phyloP scores from a whole-genome alignment of 345 rosid genomes.

The Syzygium grande region DNA sequence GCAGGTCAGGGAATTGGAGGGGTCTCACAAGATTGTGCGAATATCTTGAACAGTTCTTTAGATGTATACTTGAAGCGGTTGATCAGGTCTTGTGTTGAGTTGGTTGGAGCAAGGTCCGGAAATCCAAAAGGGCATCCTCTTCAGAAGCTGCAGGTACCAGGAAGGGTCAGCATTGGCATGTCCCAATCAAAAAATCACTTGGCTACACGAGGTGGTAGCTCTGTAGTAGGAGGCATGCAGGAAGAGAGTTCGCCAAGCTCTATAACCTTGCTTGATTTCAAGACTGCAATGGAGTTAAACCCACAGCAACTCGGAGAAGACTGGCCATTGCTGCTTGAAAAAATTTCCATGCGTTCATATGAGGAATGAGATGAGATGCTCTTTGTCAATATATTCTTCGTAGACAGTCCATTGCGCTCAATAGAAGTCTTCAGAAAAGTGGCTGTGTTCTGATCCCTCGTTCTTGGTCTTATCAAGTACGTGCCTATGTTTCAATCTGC shows the following conservation, averaged over 20 bases:
- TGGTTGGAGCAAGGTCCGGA: constrained; percentile 1
- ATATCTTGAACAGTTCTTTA: constrained; percentile 2
- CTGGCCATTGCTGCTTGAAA: constrained; percentile 13
- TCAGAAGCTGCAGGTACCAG: constrained; percentile 49
- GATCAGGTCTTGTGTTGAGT: constrained; percentile 3
- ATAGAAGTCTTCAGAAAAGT: not conserved
- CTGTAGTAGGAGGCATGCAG: constrained; percentile 6
- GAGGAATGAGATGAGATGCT: not conserved
- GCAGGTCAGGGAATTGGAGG: constrained; percentile 15
- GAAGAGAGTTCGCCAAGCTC: constrained; percentile 5
- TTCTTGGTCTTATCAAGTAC: not conserved
- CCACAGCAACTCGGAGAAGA: constrained; percentile 4
- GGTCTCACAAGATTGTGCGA: constrained; percentile 6
- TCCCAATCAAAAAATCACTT: constrained; percentile 47
- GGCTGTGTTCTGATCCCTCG: not conserved
- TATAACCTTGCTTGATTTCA: constrained; percentile 26
- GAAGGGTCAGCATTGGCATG: constrained; percentile 42
- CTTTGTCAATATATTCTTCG: not conserved
- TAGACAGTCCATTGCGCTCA: not conserved
- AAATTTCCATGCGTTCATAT: not conserved
- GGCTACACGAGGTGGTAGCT: constrained; percentile 32
- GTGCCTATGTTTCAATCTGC: not conserved
- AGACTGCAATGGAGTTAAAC: constrained; percentile 16
- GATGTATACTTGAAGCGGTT: constrained; percentile 10
- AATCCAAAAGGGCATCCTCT: not conserved